Base-by-base conservation (phyloP, 805 yeast species). In the Schizosaccharomyces osmophilus region DNA sequence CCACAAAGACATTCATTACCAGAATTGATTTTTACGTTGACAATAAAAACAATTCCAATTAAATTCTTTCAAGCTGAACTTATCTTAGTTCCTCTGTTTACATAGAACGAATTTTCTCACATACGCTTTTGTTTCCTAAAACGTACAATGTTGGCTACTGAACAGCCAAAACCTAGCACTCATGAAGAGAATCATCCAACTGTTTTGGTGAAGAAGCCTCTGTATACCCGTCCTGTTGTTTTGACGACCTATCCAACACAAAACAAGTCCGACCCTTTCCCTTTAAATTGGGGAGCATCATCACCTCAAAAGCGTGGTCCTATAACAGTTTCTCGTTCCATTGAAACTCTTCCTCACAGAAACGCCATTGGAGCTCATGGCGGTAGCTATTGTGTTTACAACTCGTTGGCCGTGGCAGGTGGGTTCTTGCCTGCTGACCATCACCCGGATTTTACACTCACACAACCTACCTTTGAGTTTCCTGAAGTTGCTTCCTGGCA, bases 341-440 rank as follows among this genome's bases (percentile, higher is more conserved):
- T 73, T 41, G 72, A 75, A 48, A 81, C 84, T 48, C 67, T 79
- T 61, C 63, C 71, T 59, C 77, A 77, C 65, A 82, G 82, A 68
- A 82, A 82, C 66, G 77, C 84, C 51, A 60, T 59, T n/a, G 61
- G 61, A 11, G 61, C 61, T 17, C 61, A 59, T 42, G 61, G 61
- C 39, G 61, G 61, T 26, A 78, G 84, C 13, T 82, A 82, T 66
- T 77, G 81, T 31, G 74, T 82, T 59, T 82, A 82, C 71, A 84
- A 81, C 66, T 85, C 85, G 5, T 70, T 82, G 62, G 83, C 84
- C 4, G 78, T 81, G 59, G 85, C 78, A n/a, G 73, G 82, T 17
- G 76, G 77, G 63, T 83, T 81, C 68, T 70, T 82, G 65, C 75
- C 79, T 61, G 71, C 75, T 31, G 70, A 73, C 62, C 80, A 81